Evolutionary conservation across 2,329 filamentous ascomycete species (phyloP), one percentile per base, ranked within the genome.

Genomic region (Xylariales sp.): DNA sequence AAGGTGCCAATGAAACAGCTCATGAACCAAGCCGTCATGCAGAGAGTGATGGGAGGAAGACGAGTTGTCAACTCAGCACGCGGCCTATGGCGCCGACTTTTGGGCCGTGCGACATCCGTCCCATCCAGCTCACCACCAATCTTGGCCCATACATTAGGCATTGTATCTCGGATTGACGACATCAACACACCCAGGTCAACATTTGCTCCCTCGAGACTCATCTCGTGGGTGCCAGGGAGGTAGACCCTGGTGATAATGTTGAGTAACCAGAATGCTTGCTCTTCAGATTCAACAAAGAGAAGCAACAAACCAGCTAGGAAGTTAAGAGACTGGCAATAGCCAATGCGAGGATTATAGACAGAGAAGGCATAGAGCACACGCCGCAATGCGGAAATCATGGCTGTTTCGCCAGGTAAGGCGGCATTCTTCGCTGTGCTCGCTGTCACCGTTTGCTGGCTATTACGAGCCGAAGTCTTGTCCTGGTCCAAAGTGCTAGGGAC

Each of bases 1-100:
- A 98, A 83, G 0, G 93, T 97, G 61, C 94, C 94, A 69, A 97
- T 96, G 79, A 96, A 97, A 74, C 96, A 92, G 56, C 93, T 97
- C 95, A 98, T 97, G 80, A 98, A 97, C 95, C 95, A 98, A 3
- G 94, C 93, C 9, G 94, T 97, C 80, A 96, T 93, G 73, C 94
- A 97, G 5, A 98, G 86, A 0, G 93, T 96, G 72, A 98, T 95
- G 12, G 95, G 94, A 0, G 95, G 95, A 10, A 97, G 86, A 4
- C 91, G 87, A 57, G 81, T 82, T 52, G 81, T 82, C 10, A 83
- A 80, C 53, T 81, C 81, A 50, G 75, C 79, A 49, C 78, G 77
- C 32, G 81, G 81, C 64, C 78, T 82, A 39, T 81, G 80, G 30
- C 77, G 74, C 62, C 79, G 78, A 63, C 80, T 76, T 65, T 79